phyloP scores from a whole-genome alignment of 75 land plant species.

The Pinus albicaulis region DNA sequence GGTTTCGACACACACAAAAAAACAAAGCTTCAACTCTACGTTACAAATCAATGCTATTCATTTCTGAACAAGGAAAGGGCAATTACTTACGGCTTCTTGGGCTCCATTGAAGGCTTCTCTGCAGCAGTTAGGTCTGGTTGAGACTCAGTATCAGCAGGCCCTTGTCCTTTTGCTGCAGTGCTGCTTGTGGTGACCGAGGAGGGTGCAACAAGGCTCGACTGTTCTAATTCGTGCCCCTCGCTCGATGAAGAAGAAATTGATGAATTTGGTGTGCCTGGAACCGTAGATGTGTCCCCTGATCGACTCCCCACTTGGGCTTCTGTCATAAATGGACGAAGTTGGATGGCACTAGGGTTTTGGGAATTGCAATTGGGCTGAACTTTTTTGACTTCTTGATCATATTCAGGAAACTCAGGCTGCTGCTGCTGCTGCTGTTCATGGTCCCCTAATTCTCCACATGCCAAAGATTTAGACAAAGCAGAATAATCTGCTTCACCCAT shows the following conservation, averaged over 20 bases:
- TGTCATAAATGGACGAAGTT: no score
- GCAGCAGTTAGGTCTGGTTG: not conserved
- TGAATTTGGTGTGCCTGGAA: slow-evolving; percentile 33
- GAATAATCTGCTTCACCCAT: slow-evolving; percentile 2
- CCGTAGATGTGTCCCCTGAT: not conserved
- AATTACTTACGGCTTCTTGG: slow-evolving; percentile 40
- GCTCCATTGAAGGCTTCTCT: slow-evolving; percentile 21
- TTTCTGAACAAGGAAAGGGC: no score
- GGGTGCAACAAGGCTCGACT: not conserved
- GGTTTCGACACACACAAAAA: slow-evolving; percentile 10
- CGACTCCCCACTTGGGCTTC: not conserved
- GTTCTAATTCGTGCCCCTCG: slow-evolving; percentile 27
- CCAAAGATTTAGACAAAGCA: not conserved
- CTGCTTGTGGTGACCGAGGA: not conserved
- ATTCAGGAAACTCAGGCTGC: no score
- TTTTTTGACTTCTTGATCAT: no score
- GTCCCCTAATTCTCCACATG: no score
- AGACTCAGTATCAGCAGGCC: not conserved
- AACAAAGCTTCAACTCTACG: no score
- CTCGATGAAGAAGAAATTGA: slow-evolving; percentile 39
- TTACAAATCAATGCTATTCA: no score
- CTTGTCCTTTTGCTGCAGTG: no score
- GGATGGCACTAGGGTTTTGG: no score
- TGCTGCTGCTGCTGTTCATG: no score
- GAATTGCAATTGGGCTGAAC: no score